A percentile compares a stretch with the other conserved stretches of the same genome.
Conservation (phyloP, 2,329 filamentous ascomycete species). For the Penicillium hordei region DNA sequence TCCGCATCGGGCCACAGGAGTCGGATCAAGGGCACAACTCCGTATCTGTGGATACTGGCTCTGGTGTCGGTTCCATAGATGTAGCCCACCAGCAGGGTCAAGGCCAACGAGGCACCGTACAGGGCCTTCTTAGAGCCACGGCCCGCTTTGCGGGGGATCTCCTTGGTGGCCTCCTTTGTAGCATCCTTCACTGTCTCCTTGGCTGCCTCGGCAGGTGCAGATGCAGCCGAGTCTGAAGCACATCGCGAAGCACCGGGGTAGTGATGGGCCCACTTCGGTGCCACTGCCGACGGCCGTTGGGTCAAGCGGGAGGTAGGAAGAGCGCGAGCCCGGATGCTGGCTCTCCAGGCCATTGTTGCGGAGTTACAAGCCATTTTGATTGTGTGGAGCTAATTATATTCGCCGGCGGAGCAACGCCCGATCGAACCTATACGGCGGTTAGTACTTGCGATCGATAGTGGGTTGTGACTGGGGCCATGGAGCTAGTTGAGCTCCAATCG, state of each 20-base stretch:
- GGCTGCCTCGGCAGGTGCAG: constrained; percentile 13
- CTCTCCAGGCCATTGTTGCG: constrained; percentile 29
- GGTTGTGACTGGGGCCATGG: background rate
- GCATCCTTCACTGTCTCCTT: constrained; percentile 15
- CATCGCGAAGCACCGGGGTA: constrained; percentile 20
- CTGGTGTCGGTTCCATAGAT: constrained; percentile 74
- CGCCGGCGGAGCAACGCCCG: constrained; percentile 18
- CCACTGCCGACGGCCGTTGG: constrained; percentile 25
- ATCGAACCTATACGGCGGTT: constrained; percentile 19
- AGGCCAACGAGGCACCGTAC: constrained; percentile 53
- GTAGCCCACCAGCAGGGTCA: constrained; percentile 55
- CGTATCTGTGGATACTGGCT: constrained; percentile 66
- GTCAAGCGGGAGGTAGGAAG: constrained; percentile 25
- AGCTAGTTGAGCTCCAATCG: background rate
- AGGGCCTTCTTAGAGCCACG: constrained; percentile 31
- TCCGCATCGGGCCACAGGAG: constrained; percentile 57
- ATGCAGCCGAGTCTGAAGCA: constrained; percentile 22
- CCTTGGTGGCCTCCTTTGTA: constrained; percentile 18
- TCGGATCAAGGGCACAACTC: constrained; percentile 54
- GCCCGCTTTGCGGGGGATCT: constrained; percentile 32
- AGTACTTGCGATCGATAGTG: constrained; percentile 9
- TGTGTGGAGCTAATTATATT: constrained; percentile 18
- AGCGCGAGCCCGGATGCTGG: constrained; percentile 27
- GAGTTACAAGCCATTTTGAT: constrained; percentile 25
- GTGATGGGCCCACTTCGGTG: constrained; percentile 15